Evolutionary conservation across 2,329 filamentous ascomycete genomes (phyloP).

Genomic region (Aspergillus pseudoglaucus): DNA sequence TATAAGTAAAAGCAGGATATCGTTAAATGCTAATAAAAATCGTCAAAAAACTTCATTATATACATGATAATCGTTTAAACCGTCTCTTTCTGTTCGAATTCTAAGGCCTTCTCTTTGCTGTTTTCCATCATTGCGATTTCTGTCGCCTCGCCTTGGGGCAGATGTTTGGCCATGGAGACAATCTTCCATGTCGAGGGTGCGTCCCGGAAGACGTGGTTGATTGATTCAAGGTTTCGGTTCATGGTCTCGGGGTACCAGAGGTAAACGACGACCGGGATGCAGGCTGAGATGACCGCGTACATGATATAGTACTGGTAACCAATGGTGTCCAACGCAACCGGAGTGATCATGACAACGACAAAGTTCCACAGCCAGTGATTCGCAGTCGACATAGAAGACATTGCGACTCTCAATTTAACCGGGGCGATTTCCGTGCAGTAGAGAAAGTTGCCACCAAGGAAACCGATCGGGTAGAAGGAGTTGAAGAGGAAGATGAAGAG

Average conservation of each 20-base stretch:
- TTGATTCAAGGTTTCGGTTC: constrained; percentile 57
- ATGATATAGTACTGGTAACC: constrained; percentile 19
- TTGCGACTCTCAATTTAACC: constrained; percentile 48
- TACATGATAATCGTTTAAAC: constrained; percentile 3
- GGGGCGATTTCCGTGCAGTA: constrained; percentile 42
- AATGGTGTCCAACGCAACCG: constrained; percentile 51
- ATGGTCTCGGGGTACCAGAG: constrained; percentile 56
- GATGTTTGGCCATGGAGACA: constrained; percentile 16
- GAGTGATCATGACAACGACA: constrained; percentile 59
- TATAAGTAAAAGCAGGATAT: too few species aligned
- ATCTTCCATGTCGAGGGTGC: constrained; percentile 15
- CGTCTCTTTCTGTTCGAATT: constrained; percentile 13
- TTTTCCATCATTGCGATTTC: constrained; percentile 6
- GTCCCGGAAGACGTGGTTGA: constrained; percentile 54
- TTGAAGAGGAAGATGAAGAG: constrained; percentile 55
- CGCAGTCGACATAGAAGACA: constrained; percentile 54
- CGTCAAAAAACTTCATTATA: too few species aligned
- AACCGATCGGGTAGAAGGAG: constrained; percentile 57
- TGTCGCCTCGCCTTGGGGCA: constrained; percentile 16
- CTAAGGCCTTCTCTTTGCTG: constrained; percentile 9
- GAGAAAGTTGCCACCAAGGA: constrained; percentile 53
- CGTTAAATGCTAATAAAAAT: too few species aligned
- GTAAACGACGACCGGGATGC: constrained; percentile 44
- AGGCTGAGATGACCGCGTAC: constrained; percentile 41
- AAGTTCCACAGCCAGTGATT: constrained; percentile 58